phyloP scores from a whole-genome alignment of 306 rosid species.

The Fragaria iinumae region DNA sequence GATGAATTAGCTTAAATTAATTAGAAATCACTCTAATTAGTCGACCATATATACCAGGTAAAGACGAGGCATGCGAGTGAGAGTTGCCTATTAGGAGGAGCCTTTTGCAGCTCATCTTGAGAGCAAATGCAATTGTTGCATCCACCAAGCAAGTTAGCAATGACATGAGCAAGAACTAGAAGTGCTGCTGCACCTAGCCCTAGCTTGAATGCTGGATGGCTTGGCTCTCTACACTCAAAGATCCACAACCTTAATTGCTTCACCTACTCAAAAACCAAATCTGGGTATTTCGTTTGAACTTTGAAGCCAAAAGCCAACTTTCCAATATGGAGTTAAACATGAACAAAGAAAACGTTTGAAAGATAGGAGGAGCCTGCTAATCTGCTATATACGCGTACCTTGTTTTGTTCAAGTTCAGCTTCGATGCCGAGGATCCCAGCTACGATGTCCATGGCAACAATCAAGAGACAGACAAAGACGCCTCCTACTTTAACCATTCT shows the following conservation, averaged over 20 bases:
- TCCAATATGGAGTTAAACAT: not conserved
- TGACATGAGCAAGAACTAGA: conserved; percentile 62
- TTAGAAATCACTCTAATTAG: not conserved
- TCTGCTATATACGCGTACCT: conserved; percentile 40
- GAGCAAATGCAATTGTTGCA: conserved; percentile 75
- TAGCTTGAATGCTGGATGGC: conserved; percentile 71
- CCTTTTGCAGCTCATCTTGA: conserved; percentile 73
- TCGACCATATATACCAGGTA: conserved; percentile 53
- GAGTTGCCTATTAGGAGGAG: conserved; percentile 65
- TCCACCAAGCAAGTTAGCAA: conserved; percentile 78
- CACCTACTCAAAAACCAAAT: conserved; percentile 35
- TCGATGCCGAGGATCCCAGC: conserved; percentile 92
- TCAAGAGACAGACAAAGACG: conserved; percentile 58
- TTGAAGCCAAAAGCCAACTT: not conserved
- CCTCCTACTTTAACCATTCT: conserved; percentile 64
- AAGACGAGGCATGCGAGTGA: conserved; percentile 69
- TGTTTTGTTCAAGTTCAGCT: conserved; percentile 84
- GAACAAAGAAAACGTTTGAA: not conserved
- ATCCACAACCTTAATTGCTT: conserved; percentile 83
- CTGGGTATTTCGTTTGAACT: not conserved
- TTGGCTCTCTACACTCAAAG: conserved; percentile 94
- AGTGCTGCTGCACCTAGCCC: conserved; percentile 75
- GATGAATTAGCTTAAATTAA: not conserved
- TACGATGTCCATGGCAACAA: conserved; percentile 66
- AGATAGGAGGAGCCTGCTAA: not conserved